phyloP scores from a whole-genome alignment of 106 monocot species.

The Dendrobium chrysotoxum region DNA sequence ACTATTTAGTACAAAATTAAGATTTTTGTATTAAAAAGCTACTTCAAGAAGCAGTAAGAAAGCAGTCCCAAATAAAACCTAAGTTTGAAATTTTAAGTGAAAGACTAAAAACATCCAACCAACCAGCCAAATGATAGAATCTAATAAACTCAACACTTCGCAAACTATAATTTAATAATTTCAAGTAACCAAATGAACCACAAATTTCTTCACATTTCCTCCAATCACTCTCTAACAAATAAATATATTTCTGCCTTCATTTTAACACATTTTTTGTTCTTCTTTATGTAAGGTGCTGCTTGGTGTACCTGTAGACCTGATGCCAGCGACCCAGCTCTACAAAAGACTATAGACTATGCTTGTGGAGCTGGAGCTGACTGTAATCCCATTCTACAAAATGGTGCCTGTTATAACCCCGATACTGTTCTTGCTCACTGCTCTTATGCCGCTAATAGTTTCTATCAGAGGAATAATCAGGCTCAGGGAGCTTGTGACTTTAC shows the following conservation, averaged over 20 bases:
- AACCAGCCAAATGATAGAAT: no score
- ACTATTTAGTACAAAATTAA: no score
- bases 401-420: constrained; percentile 45
- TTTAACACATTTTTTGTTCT: background rate
- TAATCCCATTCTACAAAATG: constrained; percentile 20
- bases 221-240: background rate
- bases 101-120: no score
- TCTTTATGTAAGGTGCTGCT: constrained; percentile 20
- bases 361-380: constrained; percentile 68
- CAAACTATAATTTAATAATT: background rate
- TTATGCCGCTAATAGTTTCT: constrained; percentile 8
- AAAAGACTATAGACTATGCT: constrained; percentile 59
- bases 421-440: constrained; percentile 52
- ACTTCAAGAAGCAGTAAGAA: no score
- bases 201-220: background rate
- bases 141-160: no score
- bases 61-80: no score
- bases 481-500: constrained; percentile 37
- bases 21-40: no score
- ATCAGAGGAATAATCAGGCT: constrained; percentile 41
- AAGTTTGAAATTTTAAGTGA: no score
- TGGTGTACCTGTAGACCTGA: constrained; percentile 59
- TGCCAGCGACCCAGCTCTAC: constrained; percentile 16
- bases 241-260: background rate
- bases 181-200: no score